Evolutionary conservation across 768 basidiomycete species (phyloP), one percentile per base, ranked within the genome.

Genomic region (Amanita exitialis): DNA sequence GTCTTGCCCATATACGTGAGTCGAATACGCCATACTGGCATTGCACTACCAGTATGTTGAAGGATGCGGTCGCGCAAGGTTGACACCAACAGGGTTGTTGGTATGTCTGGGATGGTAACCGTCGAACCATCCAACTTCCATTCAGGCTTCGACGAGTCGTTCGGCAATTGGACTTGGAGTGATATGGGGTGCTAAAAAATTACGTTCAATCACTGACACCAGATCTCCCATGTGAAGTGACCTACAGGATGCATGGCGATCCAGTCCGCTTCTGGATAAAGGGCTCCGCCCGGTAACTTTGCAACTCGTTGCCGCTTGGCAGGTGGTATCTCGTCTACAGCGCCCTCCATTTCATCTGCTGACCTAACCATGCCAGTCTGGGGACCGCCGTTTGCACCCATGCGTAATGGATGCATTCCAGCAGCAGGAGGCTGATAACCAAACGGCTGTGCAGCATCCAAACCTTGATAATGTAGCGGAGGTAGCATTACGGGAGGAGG

Each of bases 181-280:
- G 85, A 83, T 59, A 98, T 90, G 10, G 95, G 87, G 58, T 94
- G 86, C 82, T 85, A 38, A 23, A 47, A 32, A n/a, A 30, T 18
- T 8, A 13, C 15, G 23, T 32, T 20, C 23, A 16, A 47, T 30
- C 6, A 21, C 23, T 36, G 12, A 21, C 15, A 15, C 21, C 21
- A 37, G n/a, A 7, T 28, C 6, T 3, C 18, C 3, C 13, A 47
- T 49, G 21, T 12, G 18, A 20, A 18, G 27, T 15, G 34, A 69
- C 77, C 67, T 51, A 84, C 82, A 28, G 92, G 89, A 64, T 97
- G 91, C 79, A 91, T 83, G 43, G 74, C 74, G 57, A 91, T 80
- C 93, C 93, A 97, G 64, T 94, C 90, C 48, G 79, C 75, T 60
- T 92, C 93, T 6, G 90, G 77, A 65, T 94, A 96, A 51, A 86